A percentile compares a stretch with the other conserved stretches of the same genome.
Evolutionary conservation across 1,284 basidiomycete genomes (phyloP).

Genomic region (Hemileccinum hortonii): DNA sequence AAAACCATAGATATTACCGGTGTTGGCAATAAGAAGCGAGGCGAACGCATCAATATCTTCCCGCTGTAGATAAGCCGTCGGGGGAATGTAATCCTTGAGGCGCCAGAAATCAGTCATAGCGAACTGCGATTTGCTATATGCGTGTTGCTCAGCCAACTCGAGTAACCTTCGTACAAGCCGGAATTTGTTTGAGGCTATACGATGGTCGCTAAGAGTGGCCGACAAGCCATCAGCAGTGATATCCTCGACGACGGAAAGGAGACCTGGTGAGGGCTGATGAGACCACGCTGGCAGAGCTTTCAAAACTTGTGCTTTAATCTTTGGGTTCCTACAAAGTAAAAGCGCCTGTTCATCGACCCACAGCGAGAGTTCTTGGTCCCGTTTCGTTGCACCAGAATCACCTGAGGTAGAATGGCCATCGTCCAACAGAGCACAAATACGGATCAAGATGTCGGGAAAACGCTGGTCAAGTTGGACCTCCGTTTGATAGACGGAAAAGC

Average conservation of each 20-base stretch:
- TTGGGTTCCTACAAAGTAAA: slow-evolving; percentile 39
- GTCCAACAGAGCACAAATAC: slow-evolving; percentile 58
- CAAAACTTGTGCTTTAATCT: slow-evolving; percentile 45
- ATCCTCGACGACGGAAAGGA: slow-evolving; percentile 45
- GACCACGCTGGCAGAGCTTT: slow-evolving; percentile 74
- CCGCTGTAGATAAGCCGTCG: slow-evolving; percentile 47
- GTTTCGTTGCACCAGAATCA: slow-evolving; percentile 27
- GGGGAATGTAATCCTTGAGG: slow-evolving; percentile 72
- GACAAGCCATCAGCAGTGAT: slow-evolving; percentile 50
- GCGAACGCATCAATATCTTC: slow-evolving; percentile 76
- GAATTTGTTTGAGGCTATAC: slow-evolving; percentile 70
- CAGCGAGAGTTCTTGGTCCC: slow-evolving; percentile 50
- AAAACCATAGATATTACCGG: slow-evolving; percentile 60
- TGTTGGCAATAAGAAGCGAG: slow-evolving; percentile 61
- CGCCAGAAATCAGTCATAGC: slow-evolving; percentile 74
- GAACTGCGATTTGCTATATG: slow-evolving; percentile 48
- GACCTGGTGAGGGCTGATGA: slow-evolving; percentile 47
- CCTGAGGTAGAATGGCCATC: slow-evolving; percentile 43
- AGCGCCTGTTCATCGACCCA: slow-evolving; percentile 64
- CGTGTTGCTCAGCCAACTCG: slow-evolving; percentile 41
- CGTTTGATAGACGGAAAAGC: slow-evolving; percentile 52
- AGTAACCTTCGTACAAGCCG: slow-evolving; percentile 64
- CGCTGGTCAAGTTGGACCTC: slow-evolving; percentile 43
- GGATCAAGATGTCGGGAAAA: slow-evolving; percentile 65
- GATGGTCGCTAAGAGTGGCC: slow-evolving; percentile 51